Evolutionary conservation across 2,329 filamentous ascomycete genomes (phyloP), one percentile per base, ranked within the genome.

Genomic region (Colletotrichum sansevieriae): DNA sequence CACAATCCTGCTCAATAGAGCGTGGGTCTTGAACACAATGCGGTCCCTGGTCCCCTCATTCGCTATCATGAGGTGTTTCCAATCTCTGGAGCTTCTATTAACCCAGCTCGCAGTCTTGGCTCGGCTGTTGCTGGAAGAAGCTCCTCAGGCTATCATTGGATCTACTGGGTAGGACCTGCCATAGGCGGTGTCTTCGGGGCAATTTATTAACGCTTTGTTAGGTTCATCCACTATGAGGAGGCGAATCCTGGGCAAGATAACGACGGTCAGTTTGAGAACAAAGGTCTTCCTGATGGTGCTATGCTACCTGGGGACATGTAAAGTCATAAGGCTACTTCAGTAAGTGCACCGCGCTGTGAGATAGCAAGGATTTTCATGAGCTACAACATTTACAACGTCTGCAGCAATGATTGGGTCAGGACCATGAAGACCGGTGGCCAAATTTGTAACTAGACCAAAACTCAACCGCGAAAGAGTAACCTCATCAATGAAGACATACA

Each of bases 71-170:
- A 18, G 18, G 18, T 18, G 18, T 18, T 18, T 18, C 18, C 18
- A 18, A 18, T 18, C 18, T 18, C 83, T 1, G 82, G 82, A 39
- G 83, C 82, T 5, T 80, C 78, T 18, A 77, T 86, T 73, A 87
- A 87, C 74, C 84, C 85, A 7, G 84, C 83, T 1, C 78, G 84
- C 49, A 84, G 83, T 0, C 81, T 87, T 59, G 84, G 84, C 2
- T 84, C 84, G 6, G 82, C 80, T 20, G 81, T 84, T 29, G 74
- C 84, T 51, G 76, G 75, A 0, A 7, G 4, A 18, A 75, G 76
- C 3, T 85, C 86, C 72, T 75, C 77, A 3, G 72, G 74, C n/a
- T 84, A 86, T 74, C 82, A 85, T 66, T 87, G 84, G 84, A 85
- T 86, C 73, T 87, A 85, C 76, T 79, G 77, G 71, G 39, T 71